Evolutionary conservation across 192 early-diverging fungal species (phyloP).

Genomic region (Haplosporangium gracile): DNA sequence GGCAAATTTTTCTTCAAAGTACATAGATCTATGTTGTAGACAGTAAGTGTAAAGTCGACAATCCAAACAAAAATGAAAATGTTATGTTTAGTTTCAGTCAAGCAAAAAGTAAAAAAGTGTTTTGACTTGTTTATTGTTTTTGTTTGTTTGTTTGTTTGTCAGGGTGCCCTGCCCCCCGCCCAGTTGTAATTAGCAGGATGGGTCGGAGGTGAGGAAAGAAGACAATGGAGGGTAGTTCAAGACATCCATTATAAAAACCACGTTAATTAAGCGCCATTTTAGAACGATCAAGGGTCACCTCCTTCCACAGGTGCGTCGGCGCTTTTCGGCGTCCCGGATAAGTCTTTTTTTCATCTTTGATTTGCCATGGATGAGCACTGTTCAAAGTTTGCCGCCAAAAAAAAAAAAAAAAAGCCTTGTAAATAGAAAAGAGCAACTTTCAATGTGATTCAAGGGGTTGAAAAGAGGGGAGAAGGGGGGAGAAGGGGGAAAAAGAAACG

Average conservation of each 20-base stretch:
- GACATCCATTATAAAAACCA: neutral
- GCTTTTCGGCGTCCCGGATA: too few species aligned
- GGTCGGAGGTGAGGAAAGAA: neutral
- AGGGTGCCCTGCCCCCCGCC: too few species aligned
- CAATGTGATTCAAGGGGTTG: neutral
- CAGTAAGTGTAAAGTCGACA: too few species aligned
- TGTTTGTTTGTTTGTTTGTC: too few species aligned
- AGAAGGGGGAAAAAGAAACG: conserved; percentile 5
- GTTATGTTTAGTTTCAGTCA: neutral
- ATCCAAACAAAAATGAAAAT: neutral
- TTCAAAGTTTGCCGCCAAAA: neutral
- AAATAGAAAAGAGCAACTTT: neutral
- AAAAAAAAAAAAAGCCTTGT: neutral
- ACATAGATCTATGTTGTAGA: neutral
- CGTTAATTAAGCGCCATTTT: neutral
- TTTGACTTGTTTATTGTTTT: too few species aligned
- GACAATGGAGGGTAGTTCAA: neutral
- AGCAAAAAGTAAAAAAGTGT: too few species aligned
- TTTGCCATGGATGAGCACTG: neutral
- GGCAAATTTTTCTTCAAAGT: conserved; percentile 35
- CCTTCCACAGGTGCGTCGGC: too few species aligned
- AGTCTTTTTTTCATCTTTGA: neutral
- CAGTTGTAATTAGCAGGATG: too few species aligned
- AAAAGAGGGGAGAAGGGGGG: neutral
- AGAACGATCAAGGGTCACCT: neutral